Percentiles rank a stretch among this genome's conserved stretches.
These are phyloP conservation scores for Gryganskiella cystojenkinii DNA, from an alignment of 192 early-diverging fungal genomes.

Conservation along the genomic window DNA sequence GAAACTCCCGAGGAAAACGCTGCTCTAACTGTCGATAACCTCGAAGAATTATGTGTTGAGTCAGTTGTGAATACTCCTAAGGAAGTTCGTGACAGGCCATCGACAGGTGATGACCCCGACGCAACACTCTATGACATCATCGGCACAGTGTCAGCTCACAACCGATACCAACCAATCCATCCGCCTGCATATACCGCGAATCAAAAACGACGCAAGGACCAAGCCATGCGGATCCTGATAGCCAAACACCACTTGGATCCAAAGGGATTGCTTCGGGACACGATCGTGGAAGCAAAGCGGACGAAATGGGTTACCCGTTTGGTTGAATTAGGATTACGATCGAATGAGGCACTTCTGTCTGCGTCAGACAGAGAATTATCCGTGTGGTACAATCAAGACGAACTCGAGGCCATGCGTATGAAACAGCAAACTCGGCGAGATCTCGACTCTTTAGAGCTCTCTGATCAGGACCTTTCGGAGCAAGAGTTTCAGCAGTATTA, in stretches of 20 bases:
- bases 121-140: neutral
- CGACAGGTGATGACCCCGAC: no score
- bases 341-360: no score
- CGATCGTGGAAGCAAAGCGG: no score
- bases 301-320: neutral
- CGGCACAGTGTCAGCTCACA: neutral
- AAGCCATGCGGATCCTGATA: neutral
- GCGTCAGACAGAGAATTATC: neutral
- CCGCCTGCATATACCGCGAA: constrained; percentile 9
- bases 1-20: no score
- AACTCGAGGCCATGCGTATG: neutral
- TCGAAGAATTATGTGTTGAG: no score
- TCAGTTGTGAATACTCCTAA: no score
- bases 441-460: constrained; percentile 9
- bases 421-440: neutral
- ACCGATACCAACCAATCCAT: neutral
- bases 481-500: constrained; percentile 9
- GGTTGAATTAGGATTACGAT: no score
- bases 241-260: neutral
- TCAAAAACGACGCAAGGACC: neutral
- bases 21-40: no score
- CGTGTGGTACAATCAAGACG: neutral
- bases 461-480: constrained; percentile 27
- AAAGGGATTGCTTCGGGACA: neutral
- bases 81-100: no score